Conservation (phyloP, 1,284 basidiomycete genomes). For the Grifola frondosa region DNA sequence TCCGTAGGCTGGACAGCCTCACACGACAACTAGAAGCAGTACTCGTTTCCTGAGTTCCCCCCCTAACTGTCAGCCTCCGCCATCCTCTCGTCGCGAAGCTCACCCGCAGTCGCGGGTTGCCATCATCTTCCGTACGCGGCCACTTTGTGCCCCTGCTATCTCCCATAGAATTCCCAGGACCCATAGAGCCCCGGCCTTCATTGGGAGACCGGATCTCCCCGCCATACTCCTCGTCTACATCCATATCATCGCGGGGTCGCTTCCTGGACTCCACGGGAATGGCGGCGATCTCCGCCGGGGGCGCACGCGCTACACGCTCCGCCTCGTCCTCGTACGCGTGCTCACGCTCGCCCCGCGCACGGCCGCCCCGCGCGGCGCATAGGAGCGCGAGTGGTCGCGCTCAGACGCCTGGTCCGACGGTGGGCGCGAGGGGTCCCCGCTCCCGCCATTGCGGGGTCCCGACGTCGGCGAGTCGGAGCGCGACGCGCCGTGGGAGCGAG, state of each 20-base stretch:
- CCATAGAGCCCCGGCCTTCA: conserved; percentile 17
- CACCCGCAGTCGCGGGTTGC: conserved; percentile 14
- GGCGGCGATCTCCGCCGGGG: conserved; percentile 15
- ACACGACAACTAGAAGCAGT: conserved; percentile 7
- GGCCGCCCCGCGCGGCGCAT: conserved; percentile 21
- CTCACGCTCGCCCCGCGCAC: conserved; percentile 24
- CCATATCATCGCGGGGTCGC: conserved; percentile 60
- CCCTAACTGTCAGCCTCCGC: conserved; percentile 28
- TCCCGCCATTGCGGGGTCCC: conserved; percentile 17
- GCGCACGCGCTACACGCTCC: conserved; percentile 5
- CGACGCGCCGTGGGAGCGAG: conserved; percentile 12
- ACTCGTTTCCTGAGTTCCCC: conserved; percentile 4
- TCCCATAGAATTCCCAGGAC: conserved; percentile 32
- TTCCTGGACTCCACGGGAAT: conserved; percentile 43
- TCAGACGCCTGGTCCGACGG: conserved; percentile 27
- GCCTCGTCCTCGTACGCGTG: conserved; percentile 19
- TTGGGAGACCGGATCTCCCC: conserved; percentile 21
- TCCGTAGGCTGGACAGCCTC: too few species aligned
- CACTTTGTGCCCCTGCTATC: conserved; percentile 58
- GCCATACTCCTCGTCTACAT: conserved; percentile 44
- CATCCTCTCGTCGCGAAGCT: conserved; percentile 28
- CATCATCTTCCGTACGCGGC: conserved; percentile 44
- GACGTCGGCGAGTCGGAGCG: conserved; percentile 23
- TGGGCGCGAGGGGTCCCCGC: conserved; percentile 25
- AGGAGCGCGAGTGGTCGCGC: conserved; percentile 22